Evolutionary conservation across 2,329 filamentous ascomycete species (phyloP), one percentile per base, ranked within the genome.

Genomic region (Emergomyces orientalis): DNA sequence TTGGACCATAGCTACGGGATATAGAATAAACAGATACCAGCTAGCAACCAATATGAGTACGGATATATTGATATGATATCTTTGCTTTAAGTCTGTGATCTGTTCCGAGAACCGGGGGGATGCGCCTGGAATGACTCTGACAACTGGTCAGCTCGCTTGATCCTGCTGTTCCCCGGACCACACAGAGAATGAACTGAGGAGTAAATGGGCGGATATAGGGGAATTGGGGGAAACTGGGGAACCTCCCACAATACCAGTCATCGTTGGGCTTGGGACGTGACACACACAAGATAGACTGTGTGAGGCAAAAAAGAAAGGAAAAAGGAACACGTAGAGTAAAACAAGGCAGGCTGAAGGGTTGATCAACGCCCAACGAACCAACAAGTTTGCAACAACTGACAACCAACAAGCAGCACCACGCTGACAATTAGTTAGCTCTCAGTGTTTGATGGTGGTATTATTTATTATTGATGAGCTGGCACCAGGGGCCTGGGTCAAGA

Each of bases 401-500:
- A 19, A 49, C 45, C 3, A n/a, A 45, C 17, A n/a, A 45, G 14
- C 14, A 22, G 25, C 47, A 51, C 47, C 22, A 45, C 17, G 41
- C 41, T 45, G 41, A 45, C 41, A 45, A 45, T 45, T 22, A 8
- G 17, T 45, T n/a, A n/a, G 17, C 9, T 7, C n/a, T 22, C 32
- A 32, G 32, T 37, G 52, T 56, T 56, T 56, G 52, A 56, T 14
- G 30, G 19, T 54, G 51, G 14, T 34, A 11, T 54, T n/a, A n/a
- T 7, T 45, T 49, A 7, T 17, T 52, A 34, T 34, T 39, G 52
- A 56, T 56, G 52, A 34, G 52, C 52, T 56, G 52, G 52, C 52
- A 56, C 52, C 52, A 56, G n/a, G 52, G 52, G 8, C 30, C 27
- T n/a, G 52, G 52, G 30, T 56, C n/a, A n/a, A n/a, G n/a, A n/a